Conservation (phyloP, 164 flowering plant genomes). For the Annona cherimola region DNA sequence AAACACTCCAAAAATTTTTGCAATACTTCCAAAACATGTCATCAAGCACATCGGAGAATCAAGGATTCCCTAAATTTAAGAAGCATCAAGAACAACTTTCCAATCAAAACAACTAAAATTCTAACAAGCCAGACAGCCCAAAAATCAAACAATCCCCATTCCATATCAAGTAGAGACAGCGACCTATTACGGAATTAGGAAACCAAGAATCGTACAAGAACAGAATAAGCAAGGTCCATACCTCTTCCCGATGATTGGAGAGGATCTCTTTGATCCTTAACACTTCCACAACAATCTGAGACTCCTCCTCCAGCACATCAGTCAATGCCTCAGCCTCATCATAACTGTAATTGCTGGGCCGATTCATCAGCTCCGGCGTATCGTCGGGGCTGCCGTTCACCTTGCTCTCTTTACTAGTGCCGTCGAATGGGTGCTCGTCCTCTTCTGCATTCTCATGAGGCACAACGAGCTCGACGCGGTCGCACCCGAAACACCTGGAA, state of each 20-base stretch:
- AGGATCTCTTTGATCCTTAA: slow-evolving; percentile 70
- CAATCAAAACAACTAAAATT: neutral
- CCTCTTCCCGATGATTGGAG: slow-evolving; percentile 54
- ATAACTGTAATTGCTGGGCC: slow-evolving; percentile 49
- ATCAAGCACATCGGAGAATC: neutral
- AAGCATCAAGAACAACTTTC: neutral
- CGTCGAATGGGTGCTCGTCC: slow-evolving; percentile 18
- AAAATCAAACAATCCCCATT: neutral
- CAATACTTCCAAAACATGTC: neutral
- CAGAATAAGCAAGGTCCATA: no score
- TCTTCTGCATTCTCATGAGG: slow-evolving; percentile 23
- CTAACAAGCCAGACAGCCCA: neutral
- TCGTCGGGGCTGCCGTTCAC: slow-evolving; percentile 40
- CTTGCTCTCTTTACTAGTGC: slow-evolving; percentile 48
- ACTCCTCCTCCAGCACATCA: slow-evolving; percentile 79
- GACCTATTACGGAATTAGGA: neutral
- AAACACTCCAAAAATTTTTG: neutral
- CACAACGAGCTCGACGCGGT: slow-evolving; percentile 19
- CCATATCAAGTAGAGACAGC: neutral
- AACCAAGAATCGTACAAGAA: neutral
- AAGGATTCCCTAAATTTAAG: neutral
- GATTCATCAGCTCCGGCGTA: slow-evolving; percentile 23
- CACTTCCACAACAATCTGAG: slow-evolving; percentile 56
- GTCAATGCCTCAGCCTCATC: slow-evolving; percentile 88
- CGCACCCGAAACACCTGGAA: slow-evolving; percentile 26